Percentiles rank a stretch among this genome's conserved stretches.
These are phyloP conservation scores for Parietichytrium sp. DNA, from an alignment of 108 stramenopile genomes.

Conservation along the genomic window DNA sequence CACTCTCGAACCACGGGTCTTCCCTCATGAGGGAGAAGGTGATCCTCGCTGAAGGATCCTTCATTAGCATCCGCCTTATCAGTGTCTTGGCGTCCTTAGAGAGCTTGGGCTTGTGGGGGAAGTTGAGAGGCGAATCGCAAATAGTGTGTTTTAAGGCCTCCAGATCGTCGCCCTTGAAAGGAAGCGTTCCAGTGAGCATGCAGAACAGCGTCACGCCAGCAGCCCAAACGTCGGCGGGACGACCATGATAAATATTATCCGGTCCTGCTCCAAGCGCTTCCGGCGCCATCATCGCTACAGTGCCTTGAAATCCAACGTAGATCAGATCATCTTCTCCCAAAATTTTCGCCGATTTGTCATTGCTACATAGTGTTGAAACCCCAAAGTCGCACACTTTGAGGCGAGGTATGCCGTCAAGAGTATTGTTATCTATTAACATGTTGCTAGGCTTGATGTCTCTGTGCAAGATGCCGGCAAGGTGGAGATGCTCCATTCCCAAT, in stretches of 20 bases:
- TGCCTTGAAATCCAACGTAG: not conserved
- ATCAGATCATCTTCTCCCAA: not conserved
- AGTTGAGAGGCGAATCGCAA: not conserved
- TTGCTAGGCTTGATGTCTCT: conserved; percentile 65
- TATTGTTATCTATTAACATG: conserved; percentile 63
- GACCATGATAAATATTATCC: not conserved
- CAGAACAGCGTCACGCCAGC: not conserved
- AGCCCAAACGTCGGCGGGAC: conserved; percentile 29
- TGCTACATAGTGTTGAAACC: conserved; percentile 59
- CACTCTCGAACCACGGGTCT: not conserved
- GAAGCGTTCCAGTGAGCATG: conserved; percentile 17
- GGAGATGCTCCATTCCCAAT: conserved; percentile 74
- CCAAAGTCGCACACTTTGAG: conserved; percentile 71
- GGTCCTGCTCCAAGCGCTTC: not conserved
- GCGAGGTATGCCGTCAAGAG: conserved; percentile 44
- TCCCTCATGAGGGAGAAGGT: conserved; percentile 12
- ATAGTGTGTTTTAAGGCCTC: not conserved
- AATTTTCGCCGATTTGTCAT: conserved; percentile 55
- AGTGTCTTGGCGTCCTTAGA: not conserved
- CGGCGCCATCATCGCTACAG: not conserved
- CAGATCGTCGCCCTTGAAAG: not conserved
- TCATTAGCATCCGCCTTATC: not conserved
- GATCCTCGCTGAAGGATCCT: not conserved
- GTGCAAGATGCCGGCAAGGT: conserved; percentile 61
- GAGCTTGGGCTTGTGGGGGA: not conserved